phyloP scores from a whole-genome alignment of 1,139 yeast genomes.

The Candida labiduridarum region DNA sequence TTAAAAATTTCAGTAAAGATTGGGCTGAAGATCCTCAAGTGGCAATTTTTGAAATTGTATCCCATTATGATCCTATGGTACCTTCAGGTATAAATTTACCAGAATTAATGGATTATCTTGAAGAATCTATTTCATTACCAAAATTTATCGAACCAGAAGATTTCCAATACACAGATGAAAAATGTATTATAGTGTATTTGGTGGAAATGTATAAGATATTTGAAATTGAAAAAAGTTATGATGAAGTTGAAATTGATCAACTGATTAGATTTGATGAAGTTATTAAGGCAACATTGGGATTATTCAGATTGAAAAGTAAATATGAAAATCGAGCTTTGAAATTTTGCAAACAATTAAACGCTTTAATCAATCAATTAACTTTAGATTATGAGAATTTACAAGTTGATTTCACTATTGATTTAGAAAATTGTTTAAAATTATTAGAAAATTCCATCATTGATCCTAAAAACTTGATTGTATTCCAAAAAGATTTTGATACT shows the following conservation, averaged over 20 bases:
- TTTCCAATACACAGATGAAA: conserved; percentile 63
- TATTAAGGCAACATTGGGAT: background rate
- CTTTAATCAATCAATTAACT: conserved; percentile 16
- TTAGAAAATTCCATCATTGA: conserved; percentile 2
- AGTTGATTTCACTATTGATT: conserved; percentile 7
- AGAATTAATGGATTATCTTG: conserved; percentile 24
- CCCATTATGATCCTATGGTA: conserved; percentile 25
- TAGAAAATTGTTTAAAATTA: conserved; percentile 1
- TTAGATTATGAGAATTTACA: conserved; percentile 8
- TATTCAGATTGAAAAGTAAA: conserved; percentile 27
- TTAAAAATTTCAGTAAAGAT: conserved; percentile 38
- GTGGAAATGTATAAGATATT: conserved; percentile 63
- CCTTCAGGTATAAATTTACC: conserved; percentile 25
- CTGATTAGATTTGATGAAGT: conserved; percentile 17
- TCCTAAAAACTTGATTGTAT: background rate
- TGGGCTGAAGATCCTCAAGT: conserved; percentile 36
- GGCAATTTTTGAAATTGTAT: conserved; percentile 32
- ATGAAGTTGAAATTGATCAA: conserved; percentile 4
- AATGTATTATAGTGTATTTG: conserved; percentile 64
- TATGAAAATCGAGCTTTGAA: conserved; percentile 37
- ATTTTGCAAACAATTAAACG: conserved; percentile 28
- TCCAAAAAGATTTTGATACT: conserved; percentile 1
- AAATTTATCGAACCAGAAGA: conserved; percentile 63
- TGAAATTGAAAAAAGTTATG: conserved; percentile 30
- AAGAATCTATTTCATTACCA: conserved; percentile 52